Conservation (phyloP, 192 early-diverging fungal genomes). For the Fimicolochytrium jonesii region DNA sequence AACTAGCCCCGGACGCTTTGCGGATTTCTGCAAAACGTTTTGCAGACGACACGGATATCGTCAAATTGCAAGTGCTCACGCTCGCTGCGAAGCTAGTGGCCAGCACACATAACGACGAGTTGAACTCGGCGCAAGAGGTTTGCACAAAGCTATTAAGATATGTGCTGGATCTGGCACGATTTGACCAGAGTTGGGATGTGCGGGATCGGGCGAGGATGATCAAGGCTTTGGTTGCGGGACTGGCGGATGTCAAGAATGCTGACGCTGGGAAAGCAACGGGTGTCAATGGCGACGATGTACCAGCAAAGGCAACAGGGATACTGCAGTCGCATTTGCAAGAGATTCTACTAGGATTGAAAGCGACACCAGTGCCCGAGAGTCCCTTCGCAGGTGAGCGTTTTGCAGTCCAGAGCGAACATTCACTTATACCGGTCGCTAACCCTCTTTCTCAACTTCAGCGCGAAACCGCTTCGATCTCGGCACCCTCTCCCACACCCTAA, state of each 20-base stretch:
- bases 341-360: constrained; percentile 49
- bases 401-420: neutral
- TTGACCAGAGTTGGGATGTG: constrained; percentile 83
- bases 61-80: constrained; percentile 80
- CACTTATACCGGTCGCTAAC: neutral
- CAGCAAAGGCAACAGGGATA: constrained; percentile 2
- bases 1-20: constrained; percentile 76
- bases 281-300: constrained; percentile 3
- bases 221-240: constrained; percentile 43
- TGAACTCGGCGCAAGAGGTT: too few species aligned
- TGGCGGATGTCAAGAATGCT: constrained; percentile 10
- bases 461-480: constrained; percentile 36
- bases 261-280: constrained; percentile 9
- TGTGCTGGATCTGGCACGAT: constrained; percentile 82
- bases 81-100: constrained; percentile 67
- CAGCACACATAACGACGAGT: constrained; percentile 1
- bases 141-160: constrained; percentile 48
- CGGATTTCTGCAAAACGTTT: constrained; percentile 65
- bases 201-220: constrained; percentile 83
- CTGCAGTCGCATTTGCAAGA: constrained; percentile 48
- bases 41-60: constrained; percentile 54
- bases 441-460: constrained; percentile 1
- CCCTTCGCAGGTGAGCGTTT: constrained; percentile 19
- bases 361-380: constrained; percentile 23
- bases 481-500: constrained; percentile 43